These are phyloP conservation scores for Tricholoma saponaceum DNA, from an alignment of 768 basidiomycete genomes.

Conservation along the genomic window DNA sequence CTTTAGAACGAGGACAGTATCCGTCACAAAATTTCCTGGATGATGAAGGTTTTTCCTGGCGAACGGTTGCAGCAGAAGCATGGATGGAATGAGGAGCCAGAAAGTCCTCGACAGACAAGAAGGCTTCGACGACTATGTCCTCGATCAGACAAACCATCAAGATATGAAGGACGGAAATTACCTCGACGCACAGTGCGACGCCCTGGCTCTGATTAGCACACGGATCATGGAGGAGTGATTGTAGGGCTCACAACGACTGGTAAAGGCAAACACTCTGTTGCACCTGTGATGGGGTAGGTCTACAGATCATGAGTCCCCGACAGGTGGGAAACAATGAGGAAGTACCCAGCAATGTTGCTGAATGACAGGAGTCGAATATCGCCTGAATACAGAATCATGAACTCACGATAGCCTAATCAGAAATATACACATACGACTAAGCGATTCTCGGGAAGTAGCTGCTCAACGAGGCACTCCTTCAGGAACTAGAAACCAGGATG, in stretches of 20 bases:
- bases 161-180: neutral
- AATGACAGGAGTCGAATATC: constrained; percentile 1
- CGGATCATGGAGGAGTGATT: neutral
- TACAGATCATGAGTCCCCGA: neutral
- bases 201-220: neutral
- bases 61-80: neutral
- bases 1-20: neutral
- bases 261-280: neutral
- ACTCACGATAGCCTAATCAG: neutral
- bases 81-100: neutral
- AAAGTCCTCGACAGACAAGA: neutral
- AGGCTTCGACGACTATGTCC: neutral
- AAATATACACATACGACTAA: neutral
- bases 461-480: neutral
- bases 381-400: neutral
- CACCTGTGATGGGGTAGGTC: constrained; percentile 3
- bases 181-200: constrained; percentile 1
- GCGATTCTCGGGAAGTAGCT: neutral
- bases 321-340: neutral
- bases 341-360: constrained; percentile 1
- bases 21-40: neutral
- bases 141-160: neutral
- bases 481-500: neutral
- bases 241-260: neutral
- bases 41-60: neutral